These are phyloP conservation scores for Pleoardoris graminearum DNA, from an alignment of 2,329 filamentous ascomycete genomes.

Conservation along the genomic window DNA sequence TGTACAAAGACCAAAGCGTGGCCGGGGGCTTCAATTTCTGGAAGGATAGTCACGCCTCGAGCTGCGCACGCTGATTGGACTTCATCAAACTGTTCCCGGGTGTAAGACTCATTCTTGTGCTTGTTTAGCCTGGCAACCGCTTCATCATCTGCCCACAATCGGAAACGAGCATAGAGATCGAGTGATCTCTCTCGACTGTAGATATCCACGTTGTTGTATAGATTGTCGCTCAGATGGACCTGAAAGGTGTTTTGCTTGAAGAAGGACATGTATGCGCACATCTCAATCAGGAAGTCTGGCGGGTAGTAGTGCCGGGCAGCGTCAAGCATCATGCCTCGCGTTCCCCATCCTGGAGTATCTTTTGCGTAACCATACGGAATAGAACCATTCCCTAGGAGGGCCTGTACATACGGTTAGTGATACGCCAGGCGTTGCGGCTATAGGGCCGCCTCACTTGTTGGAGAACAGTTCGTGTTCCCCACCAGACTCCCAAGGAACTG, in stretches of 20 bases:
- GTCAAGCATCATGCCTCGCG: slow-evolving; percentile 46
- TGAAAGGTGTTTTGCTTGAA: slow-evolving; percentile 52
- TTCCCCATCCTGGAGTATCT: slow-evolving; percentile 46
- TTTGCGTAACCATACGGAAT: slow-evolving; percentile 28
- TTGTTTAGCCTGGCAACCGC: slow-evolving; percentile 56
- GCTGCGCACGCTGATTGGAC: slow-evolving; percentile 23
- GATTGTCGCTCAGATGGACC: slow-evolving; percentile 51
- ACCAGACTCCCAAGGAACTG: slow-evolving; percentile 47
- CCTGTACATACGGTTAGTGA: slow-evolving; percentile 1
- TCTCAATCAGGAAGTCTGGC: slow-evolving; percentile 41
- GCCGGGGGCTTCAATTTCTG: slow-evolving; percentile 29
- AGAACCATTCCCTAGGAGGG: slow-evolving; percentile 27
- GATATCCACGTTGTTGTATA: slow-evolving; percentile 43
- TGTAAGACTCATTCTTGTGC: slow-evolving; percentile 37
- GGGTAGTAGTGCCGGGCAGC: slow-evolving; percentile 46
- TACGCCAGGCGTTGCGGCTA: background rate
- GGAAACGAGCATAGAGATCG: slow-evolving; percentile 59
- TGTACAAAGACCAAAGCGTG: slow-evolving; percentile 26
- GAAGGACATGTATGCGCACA: slow-evolving; percentile 46
- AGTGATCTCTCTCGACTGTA: slow-evolving; percentile 55
- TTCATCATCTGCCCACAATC: slow-evolving; percentile 55
- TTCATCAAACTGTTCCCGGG: slow-evolving; percentile 22
- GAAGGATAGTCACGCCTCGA: slow-evolving; percentile 26
- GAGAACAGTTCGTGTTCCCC: slow-evolving; percentile 48
- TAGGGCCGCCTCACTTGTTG: slow-evolving; percentile 28